A percentile compares a stretch with the other conserved stretches of the same genome.
Evolutionary conservation across 371 early-diverging fungal species (phyloP).

Genomic region (Zychaea mexicana): DNA sequence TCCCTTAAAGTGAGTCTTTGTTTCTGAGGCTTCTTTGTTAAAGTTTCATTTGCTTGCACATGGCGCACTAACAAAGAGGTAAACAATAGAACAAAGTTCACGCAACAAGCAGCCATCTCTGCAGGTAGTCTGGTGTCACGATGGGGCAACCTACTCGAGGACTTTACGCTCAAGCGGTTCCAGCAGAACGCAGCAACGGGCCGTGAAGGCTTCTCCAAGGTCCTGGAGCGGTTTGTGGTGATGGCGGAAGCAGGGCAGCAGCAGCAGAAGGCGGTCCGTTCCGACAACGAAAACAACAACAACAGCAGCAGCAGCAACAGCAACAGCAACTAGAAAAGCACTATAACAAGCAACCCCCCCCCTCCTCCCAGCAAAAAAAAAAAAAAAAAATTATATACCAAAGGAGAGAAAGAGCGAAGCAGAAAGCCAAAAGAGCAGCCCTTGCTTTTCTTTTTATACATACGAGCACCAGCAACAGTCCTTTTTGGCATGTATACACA

Average conservation of each 20-base stretch:
- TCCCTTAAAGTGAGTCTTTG: constrained; percentile 35
- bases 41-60: not conserved
- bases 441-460: too few species aligned
- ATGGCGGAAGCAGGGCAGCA: constrained; percentile 33
- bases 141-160: constrained; percentile 81
- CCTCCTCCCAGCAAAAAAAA: too few species aligned
- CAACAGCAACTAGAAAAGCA: not conserved
- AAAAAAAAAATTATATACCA: too few species aligned
- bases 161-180: constrained; percentile 85
- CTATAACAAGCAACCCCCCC: too few species aligned
- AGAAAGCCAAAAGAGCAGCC: too few species aligned
- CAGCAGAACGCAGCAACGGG: constrained; percentile 85
- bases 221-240: constrained; percentile 55
- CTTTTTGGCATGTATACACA: too few species aligned
- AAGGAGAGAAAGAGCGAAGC: too few species aligned
- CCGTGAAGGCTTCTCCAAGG: constrained; percentile 69
- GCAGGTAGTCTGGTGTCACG: constrained; percentile 79
- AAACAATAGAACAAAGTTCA: constrained; percentile 64
- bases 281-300: not conserved
- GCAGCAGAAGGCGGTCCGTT: not conserved
- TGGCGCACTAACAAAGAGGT: not conserved
- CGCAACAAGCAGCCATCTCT: constrained; percentile 80
- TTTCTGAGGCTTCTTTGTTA: too few species aligned
- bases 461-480: too few species aligned
- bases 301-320: not conserved